Evolutionary conservation across 2,329 filamentous ascomycete genomes (phyloP).

Genomic region (Fusarium mundagurra): DNA sequence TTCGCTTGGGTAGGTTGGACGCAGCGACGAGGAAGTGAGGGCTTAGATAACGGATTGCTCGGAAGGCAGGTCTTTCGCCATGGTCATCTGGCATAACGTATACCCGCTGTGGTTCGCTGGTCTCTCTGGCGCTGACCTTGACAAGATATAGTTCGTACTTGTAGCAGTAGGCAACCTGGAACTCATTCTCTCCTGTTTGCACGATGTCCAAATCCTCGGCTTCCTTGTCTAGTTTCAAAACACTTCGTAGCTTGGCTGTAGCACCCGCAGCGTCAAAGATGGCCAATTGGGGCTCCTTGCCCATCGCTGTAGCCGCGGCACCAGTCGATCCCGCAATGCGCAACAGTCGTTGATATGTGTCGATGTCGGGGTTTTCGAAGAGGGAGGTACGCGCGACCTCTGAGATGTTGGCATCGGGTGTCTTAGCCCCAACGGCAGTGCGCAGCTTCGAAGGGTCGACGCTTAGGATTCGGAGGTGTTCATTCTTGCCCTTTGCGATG

Average conservation of each 20-base stretch:
- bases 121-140: constrained; percentile 60
- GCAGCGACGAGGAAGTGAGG: constrained; percentile 66
- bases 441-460: constrained; percentile 58
- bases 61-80: constrained; percentile 61
- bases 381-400: constrained; percentile 64
- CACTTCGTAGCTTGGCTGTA: constrained; percentile 57
- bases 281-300: constrained; percentile 79
- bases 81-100: constrained; percentile 66
- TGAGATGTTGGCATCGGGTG: constrained; percentile 53
- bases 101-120: constrained; percentile 60
- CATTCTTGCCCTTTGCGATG: constrained; percentile 79
- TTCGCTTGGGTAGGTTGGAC: constrained; percentile 67
- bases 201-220: constrained; percentile 76
- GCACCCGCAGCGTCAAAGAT: constrained; percentile 73
- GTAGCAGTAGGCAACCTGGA: constrained; percentile 81
- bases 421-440: constrained; percentile 43
- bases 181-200: constrained; percentile 69
- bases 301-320: constrained; percentile 81
- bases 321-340: constrained; percentile 74
- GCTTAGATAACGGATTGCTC: constrained; percentile 68
- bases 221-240: constrained; percentile 63
- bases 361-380: constrained; percentile 60
- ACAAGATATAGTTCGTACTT: constrained; percentile 78
- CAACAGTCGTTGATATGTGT: constrained; percentile 68
- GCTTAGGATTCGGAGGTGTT: constrained; percentile 82